Base-by-base conservation (phyloP, 306 rosid genomes). In the Glycine tomentella region DNA sequence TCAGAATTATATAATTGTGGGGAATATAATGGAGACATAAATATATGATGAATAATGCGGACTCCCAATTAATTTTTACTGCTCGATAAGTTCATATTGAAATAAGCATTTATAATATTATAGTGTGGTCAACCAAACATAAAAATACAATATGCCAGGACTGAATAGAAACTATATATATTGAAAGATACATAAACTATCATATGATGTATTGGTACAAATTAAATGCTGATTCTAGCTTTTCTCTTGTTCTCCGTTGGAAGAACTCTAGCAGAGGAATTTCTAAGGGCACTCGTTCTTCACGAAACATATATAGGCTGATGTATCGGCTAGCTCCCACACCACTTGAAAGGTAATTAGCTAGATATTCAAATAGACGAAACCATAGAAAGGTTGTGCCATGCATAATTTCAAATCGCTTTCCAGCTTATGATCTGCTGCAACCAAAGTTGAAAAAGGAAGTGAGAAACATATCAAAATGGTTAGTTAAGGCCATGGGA, bases 201-300 rank as follows among this genome's bases (percentile, higher is more conserved):
- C 1, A 7, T 50, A 56, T 52, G 14, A 65, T 8, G 34, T 3
- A n/a, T 13, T 50, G 45, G 14, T 49, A n/a, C 48, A 72, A 33
- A 34, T 34, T 34, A 34, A 34, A 74, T 74, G 61, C 34, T 44
- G 61, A 9, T 20, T 25, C 31, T 68, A 2, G 34, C 8, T n/a
- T 57, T 62, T 25, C 17, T 51, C 59, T 9, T 36, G 67, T 63
- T 63, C 45, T 50, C 34, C n/a, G 44, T 59, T 52, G 78, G 76
- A 65, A 66, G 16, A 66, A 74, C n/a, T 53, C 34, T 2, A 56
- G 20, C 34, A 12, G 50, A 45, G 40, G 65, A 49, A 80, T 38
- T 49, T 80, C 13, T 51, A 9, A 81, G 20, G 57, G 58, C 84
- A 63, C 48, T 40, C 73, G 31, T 70, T 57, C 38, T 25, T 25